Conservation (phyloP, 768 basidiomycete genomes). For the Boletus eberwhitei region DNA sequence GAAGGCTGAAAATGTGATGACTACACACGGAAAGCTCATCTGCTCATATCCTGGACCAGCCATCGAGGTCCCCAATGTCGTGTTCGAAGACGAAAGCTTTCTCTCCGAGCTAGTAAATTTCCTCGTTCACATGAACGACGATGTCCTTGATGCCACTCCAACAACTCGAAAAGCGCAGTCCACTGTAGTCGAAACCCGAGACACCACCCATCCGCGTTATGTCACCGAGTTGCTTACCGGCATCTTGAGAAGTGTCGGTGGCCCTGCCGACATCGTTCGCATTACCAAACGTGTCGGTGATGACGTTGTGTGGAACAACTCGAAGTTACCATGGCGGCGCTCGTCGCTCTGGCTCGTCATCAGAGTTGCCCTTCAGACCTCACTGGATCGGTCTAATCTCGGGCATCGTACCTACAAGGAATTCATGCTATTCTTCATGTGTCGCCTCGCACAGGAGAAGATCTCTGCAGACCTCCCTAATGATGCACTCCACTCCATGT, state of each 20-base stretch:
- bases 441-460: background rate
- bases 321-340: slow-evolving; percentile 32
- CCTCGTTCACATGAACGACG: slow-evolving; percentile 18
- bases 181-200: slow-evolving; percentile 36
- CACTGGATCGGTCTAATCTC: slow-evolving; percentile 12
- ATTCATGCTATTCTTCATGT: slow-evolving; percentile 45
- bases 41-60: slow-evolving; percentile 48
- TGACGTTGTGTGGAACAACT: slow-evolving; percentile 24
- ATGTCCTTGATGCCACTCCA: slow-evolving; percentile 11
- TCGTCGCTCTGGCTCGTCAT: slow-evolving; percentile 37
- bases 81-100: slow-evolving; percentile 31
- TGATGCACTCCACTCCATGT: slow-evolving; percentile 37
- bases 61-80: slow-evolving; percentile 31
- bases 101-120: slow-evolving; percentile 36
- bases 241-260: slow-evolving; percentile 40
- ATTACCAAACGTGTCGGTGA: slow-evolving; percentile 27
- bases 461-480: slow-evolving; percentile 12
- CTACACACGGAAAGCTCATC: slow-evolving; percentile 39
- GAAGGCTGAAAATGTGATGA: slow-evolving; percentile 34
- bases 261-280: slow-evolving; percentile 18
- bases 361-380: slow-evolving; percentile 33
- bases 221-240: slow-evolving; percentile 47
- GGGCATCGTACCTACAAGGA: slow-evolving; percentile 38
- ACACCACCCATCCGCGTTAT: slow-evolving; percentile 43
- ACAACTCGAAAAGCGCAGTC: slow-evolving; percentile 38